Conservation (phyloP, 495 filamentous ascomycete genomes). For the Xanthoparmelia taractica region DNA sequence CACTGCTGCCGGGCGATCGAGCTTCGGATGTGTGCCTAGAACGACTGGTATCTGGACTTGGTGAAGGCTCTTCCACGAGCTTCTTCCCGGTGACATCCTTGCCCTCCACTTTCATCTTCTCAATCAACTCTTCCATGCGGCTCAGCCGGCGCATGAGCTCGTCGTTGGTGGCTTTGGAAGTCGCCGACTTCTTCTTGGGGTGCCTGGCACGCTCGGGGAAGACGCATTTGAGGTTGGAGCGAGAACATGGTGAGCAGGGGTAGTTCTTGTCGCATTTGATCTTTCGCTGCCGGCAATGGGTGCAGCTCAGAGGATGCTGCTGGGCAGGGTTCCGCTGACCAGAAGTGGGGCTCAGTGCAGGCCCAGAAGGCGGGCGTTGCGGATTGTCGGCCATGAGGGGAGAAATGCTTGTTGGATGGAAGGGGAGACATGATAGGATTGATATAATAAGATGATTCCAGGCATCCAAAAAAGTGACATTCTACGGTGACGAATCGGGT, state of each 20-base stretch:
- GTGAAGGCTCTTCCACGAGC: neutral
- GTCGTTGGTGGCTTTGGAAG: conserved; percentile 28
- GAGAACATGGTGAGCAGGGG: conserved; percentile 60
- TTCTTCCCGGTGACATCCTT: conserved; percentile 27
- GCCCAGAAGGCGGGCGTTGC: neutral
- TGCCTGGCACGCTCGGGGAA: conserved; percentile 33
- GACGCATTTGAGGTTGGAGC: conserved; percentile 51
- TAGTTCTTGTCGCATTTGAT: conserved; percentile 62
- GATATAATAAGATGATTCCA: conserved; percentile 4
- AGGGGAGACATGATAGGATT: neutral
- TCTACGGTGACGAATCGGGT: neutral
- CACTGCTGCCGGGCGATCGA: conserved; percentile 6
- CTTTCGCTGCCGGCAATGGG: conserved; percentile 51
- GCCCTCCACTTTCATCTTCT: conserved; percentile 46
- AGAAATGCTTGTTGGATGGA: neutral
- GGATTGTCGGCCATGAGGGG: conserved; percentile 3
- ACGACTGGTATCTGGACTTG: conserved; percentile 4
- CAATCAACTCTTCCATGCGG: conserved; percentile 48
- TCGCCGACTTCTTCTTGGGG: conserved; percentile 24
- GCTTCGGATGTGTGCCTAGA: conserved; percentile 1
- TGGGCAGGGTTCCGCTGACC: conserved; percentile 3
- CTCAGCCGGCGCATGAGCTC: conserved; percentile 47
- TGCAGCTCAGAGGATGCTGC: conserved; percentile 44
- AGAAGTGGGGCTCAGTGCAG: neutral
- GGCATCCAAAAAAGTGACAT: neutral